These are phyloP conservation scores for Citrus unshiu DNA, from an alignment of 345 rosid species.

Conservation along the genomic window DNA sequence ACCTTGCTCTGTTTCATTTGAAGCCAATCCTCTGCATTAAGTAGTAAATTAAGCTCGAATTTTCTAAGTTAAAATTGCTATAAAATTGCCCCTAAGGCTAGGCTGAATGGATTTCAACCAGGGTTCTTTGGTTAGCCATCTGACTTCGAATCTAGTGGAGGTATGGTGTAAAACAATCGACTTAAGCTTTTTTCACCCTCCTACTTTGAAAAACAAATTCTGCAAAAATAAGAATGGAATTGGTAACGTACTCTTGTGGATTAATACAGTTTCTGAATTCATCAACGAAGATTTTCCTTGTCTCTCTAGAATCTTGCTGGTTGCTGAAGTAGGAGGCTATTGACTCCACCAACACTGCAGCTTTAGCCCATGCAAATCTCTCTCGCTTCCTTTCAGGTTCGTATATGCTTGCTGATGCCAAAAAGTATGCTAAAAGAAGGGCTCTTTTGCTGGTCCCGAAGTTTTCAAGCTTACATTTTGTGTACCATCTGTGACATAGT, in stretches of 20 bases:
- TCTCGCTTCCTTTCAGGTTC: conserved; percentile 68
- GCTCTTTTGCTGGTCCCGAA: conserved; percentile 40
- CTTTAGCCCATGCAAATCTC: conserved; percentile 79
- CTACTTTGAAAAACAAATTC: no score
- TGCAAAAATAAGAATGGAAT: no score
- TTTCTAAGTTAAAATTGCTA: no score
- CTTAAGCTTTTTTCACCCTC: no score
- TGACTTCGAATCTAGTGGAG: no score
- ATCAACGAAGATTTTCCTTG: conserved; percentile 41
- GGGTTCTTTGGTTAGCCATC: no score
- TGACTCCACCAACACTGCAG: conserved; percentile 45
- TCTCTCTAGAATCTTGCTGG: conserved; percentile 16
- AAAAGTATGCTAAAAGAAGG: conserved; percentile 48
- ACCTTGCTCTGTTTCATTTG: conserved; percentile 29
- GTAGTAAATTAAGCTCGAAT: no score
- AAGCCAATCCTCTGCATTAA: conserved; percentile 25
- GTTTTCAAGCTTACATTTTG: conserved; percentile 38
- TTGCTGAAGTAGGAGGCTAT: conserved; percentile 31
- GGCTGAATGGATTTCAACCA: no score
- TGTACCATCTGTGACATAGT: conserved; percentile 57
- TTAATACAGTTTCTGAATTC: conserved; percentile 32
- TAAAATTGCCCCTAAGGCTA: no score
- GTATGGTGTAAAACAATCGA: no score
- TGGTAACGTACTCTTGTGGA: conserved; percentile 8
- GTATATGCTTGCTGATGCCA: conserved; percentile 70